Percentiles rank a stretch among this genome's conserved stretches.
Evolutionary conservation across 2,329 filamentous ascomycete species (phyloP).

Genomic region (Aspergillus flavus): DNA sequence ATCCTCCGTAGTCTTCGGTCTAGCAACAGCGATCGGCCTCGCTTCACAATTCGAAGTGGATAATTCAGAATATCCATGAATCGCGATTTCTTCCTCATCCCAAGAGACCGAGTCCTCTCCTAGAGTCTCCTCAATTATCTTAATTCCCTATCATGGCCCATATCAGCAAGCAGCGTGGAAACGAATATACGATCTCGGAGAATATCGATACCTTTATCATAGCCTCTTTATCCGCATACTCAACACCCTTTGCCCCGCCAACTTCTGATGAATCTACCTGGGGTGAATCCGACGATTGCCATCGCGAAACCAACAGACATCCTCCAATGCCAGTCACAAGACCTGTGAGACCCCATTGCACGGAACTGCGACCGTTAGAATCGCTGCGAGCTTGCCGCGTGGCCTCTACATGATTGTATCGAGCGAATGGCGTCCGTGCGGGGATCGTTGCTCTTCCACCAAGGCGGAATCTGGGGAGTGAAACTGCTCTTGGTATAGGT

Average conservation of each 20-base stretch:
- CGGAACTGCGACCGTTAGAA: neutral
- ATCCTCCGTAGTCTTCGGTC: constrained; percentile 63
- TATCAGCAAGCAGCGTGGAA: neutral
- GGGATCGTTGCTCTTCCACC: neutral
- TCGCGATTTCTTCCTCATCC: constrained; percentile 62
- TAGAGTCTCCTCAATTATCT: neutral
- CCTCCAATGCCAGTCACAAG: neutral
- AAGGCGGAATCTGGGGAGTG: neutral
- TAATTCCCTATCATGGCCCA: neutral
- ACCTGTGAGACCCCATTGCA: neutral
- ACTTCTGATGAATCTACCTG: neutral
- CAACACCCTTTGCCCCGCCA: neutral
- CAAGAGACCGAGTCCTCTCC: neutral
- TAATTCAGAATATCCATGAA: constrained; percentile 69
- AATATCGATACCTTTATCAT: neutral
- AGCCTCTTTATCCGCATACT: neutral
- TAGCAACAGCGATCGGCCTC: constrained; percentile 61
- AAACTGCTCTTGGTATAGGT: neutral
- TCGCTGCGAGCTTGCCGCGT: neutral
- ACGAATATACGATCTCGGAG: too few species aligned
- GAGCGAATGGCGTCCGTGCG: neutral
- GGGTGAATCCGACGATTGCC: neutral
- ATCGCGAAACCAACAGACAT: neutral
- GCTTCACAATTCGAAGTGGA: constrained; percentile 58
- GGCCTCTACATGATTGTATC: neutral